phyloP scores from a whole-genome alignment of 2,329 filamentous ascomycete genomes.

The Plectosphaerella sp. region DNA sequence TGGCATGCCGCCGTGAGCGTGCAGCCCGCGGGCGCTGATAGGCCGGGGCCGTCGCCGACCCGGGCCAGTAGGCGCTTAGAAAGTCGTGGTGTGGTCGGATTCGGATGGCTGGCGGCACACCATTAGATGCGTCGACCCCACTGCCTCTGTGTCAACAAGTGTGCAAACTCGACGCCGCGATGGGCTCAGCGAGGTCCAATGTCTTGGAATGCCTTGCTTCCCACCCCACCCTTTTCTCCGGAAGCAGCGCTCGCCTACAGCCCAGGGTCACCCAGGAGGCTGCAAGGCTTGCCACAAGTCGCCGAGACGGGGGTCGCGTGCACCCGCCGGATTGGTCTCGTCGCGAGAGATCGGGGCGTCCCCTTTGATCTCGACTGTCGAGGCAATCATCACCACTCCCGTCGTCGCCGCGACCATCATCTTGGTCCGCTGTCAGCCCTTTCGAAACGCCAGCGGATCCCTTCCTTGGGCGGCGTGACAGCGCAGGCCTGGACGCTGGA shows the following conservation, averaged over 20 bases:
- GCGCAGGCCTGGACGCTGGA: too few species aligned
- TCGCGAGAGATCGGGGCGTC: neutral
- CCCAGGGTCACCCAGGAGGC: conserved; percentile 11
- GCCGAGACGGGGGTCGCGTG: conserved; percentile 36
- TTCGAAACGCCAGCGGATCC: too few species aligned
- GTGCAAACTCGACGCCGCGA: too few species aligned
- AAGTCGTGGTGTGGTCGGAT: conserved; percentile 32
- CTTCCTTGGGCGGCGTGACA: too few species aligned
- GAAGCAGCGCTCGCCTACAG: conserved; percentile 12
- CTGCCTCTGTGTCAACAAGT: conserved; percentile 24
- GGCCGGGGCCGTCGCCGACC: conserved; percentile 28
- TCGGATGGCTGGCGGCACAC: conserved; percentile 39
- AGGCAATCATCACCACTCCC: neutral
- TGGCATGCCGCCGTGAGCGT: conserved; percentile 25
- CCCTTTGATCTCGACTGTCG: neutral
- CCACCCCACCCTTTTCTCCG: conserved; percentile 10
- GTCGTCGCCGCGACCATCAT: neutral
- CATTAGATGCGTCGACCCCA: conserved; percentile 25
- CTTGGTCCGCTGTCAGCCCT: too few species aligned
- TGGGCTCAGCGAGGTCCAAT: conserved; percentile 34
- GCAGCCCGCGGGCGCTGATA: conserved; percentile 33
- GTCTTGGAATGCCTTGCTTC: conserved; percentile 41
- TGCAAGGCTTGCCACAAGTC: conserved; percentile 26
- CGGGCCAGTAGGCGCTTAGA: conserved; percentile 45
- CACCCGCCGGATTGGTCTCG: conserved; percentile 30